A percentile compares a stretch with the other conserved stretches of the same genome.
These are phyloP conservation scores for Raddia guianensis DNA, from an alignment of 176 grass and related monocot species.

Conservation along the genomic window DNA sequence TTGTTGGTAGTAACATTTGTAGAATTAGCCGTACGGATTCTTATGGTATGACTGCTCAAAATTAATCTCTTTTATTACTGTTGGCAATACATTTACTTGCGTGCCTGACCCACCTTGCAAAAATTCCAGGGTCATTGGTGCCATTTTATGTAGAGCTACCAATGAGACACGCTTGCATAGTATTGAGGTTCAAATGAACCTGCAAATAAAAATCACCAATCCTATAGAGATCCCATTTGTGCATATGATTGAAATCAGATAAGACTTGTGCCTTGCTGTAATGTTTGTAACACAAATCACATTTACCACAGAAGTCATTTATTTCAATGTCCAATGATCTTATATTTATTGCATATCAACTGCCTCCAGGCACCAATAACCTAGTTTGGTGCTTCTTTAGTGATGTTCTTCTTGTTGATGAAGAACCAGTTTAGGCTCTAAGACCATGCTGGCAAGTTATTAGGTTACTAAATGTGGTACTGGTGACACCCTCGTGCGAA, in stretches of 20 bases:
- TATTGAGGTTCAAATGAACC: not conserved
- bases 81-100: conserved; percentile 8
- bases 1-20: not conserved
- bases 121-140: conserved; percentile 10
- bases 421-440: not conserved
- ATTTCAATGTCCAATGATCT: not conserved
- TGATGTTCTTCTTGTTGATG: not conserved
- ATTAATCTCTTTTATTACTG: not conserved
- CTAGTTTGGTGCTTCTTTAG: not conserved
- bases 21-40: conserved; percentile 6
- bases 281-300: not conserved
- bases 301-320: not conserved
- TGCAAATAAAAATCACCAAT: not conserved
- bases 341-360: not conserved
- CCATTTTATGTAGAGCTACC: not conserved
- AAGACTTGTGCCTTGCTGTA: conserved; percentile 9
- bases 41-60: conserved; percentile 2
- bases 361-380: not conserved
- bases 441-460: not conserved
- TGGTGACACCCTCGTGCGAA: not conserved
- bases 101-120: not conserved
- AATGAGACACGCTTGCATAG: not conserved
- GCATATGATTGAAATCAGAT: conserved; percentile 15
- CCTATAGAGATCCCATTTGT: not conserved
- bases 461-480: not conserved